Conservation (phyloP, 2,329 filamentous ascomycete species). For the Fusarium floridanum region DNA sequence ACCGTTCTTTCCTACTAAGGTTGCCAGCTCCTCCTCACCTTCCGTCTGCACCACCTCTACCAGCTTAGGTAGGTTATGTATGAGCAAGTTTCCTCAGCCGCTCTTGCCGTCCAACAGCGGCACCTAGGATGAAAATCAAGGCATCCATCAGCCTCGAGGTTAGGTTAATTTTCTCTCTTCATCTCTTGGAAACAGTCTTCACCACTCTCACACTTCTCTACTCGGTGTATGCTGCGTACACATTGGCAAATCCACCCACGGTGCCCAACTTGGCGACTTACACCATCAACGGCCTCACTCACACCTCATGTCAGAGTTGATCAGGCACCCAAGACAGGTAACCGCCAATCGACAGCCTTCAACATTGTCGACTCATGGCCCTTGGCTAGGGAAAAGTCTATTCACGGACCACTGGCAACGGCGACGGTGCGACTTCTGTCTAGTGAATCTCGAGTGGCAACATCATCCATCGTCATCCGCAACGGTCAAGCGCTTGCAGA, state of each 20-base stretch:
- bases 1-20: not conserved
- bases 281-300: not conserved
- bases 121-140: not conserved
- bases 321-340: not conserved
- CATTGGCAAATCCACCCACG: not conserved
- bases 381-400: constrained; percentile 8
- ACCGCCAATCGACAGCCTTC: not conserved
- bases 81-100: constrained; percentile 27
- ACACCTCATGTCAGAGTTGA: not conserved
- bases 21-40: not conserved
- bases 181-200: not conserved
- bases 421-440: not conserved
- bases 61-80: constrained; percentile 10
- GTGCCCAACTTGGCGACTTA: not conserved
- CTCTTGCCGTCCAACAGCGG: constrained; percentile 27
- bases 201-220: not conserved
- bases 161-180: not conserved
- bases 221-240: not conserved
- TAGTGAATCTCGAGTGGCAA: not conserved
- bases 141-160: not conserved
- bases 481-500: constrained; percentile 16
- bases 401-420: constrained; percentile 10
- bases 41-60: not conserved
- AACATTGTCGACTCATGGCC: constrained; percentile 4
- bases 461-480: constrained; percentile 40